Evolutionary conservation across 768 basidiomycete species (phyloP).

Genomic region (Mycena floridula): DNA sequence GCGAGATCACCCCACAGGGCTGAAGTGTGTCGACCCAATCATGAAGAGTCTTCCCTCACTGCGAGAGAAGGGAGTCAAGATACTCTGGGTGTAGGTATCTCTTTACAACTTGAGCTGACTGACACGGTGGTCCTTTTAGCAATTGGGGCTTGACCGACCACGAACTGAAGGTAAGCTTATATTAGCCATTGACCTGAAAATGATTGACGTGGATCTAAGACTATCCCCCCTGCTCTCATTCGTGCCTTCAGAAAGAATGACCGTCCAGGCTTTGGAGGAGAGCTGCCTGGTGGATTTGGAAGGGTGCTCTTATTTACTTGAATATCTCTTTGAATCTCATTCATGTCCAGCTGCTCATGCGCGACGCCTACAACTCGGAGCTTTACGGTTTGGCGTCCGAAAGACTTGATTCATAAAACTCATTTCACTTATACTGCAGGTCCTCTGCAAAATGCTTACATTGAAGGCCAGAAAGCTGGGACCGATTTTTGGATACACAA

Average conservation of each 20-base stretch:
- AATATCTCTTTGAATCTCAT: too few relatives aligned
- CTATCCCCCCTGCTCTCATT: constrained; percentile 54
- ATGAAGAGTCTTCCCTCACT: constrained; percentile 41
- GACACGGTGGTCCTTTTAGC: constrained; percentile 22
- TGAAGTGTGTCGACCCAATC: constrained; percentile 52
- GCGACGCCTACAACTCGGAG: constrained; percentile 50
- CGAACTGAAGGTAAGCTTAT: too few relatives aligned
- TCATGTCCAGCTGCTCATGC: constrained; percentile 57
- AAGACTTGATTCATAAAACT: too few relatives aligned
- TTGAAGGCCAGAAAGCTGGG: constrained; percentile 44
- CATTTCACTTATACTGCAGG: too few relatives aligned
- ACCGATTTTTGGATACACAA: constrained; percentile 73
- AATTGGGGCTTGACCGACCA: constrained; percentile 70
- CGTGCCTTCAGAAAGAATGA: constrained; percentile 47
- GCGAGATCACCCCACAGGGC: constrained; percentile 45
- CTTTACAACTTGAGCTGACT: background rate
- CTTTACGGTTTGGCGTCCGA: too few relatives aligned
- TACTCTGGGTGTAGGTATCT: constrained; percentile 55
- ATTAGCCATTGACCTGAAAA: too few relatives aligned
- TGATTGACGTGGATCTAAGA: too few relatives aligned
- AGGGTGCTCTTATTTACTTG: too few relatives aligned
- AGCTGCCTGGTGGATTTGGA: constrained; percentile 48
- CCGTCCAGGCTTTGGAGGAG: constrained; percentile 46
- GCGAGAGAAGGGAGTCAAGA: constrained; percentile 44
- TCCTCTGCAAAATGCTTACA: constrained; percentile 49